Percentiles rank a stretch among this genome's conserved stretches.
Evolutionary conservation across 345 rosid species (phyloP).

Genomic region (Physaria fendleri): DNA sequence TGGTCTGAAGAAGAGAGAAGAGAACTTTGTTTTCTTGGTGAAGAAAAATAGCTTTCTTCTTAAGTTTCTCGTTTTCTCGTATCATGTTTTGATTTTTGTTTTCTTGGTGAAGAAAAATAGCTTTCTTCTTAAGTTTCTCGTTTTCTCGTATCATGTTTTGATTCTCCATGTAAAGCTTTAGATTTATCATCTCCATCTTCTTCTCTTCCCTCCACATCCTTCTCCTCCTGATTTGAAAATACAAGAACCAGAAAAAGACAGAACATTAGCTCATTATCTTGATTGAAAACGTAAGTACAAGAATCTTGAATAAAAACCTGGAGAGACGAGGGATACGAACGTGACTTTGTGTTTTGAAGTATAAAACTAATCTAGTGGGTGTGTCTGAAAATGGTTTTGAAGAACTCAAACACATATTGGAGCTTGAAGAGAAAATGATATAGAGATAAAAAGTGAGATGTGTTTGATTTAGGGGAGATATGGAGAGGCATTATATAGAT

Average conservation of each 20-base stretch:
- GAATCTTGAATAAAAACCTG: background rate
- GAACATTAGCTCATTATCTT: background rate
- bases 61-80: slow-evolving; percentile 62
- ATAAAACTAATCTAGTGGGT: slow-evolving; percentile 22
- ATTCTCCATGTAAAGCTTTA: slow-evolving; percentile 63
- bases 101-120: slow-evolving; percentile 55
- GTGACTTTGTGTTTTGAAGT: slow-evolving; percentile 9
- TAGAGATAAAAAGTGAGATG: background rate
- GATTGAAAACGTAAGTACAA: background rate
- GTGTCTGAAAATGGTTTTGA: slow-evolving; percentile 24
- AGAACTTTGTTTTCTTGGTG: slow-evolving; percentile 64
- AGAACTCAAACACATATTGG: slow-evolving; percentile 30
- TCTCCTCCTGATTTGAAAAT: slow-evolving; percentile 24
- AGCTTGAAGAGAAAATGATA: background rate
- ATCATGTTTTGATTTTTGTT: slow-evolving; percentile 67
- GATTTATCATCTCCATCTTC: slow-evolving; percentile 47
- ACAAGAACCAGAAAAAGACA: background rate
- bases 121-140: slow-evolving; percentile 58
- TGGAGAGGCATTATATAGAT: slow-evolving; percentile 18
- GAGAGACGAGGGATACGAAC: slow-evolving; percentile 9
- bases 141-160: slow-evolving; percentile 59
- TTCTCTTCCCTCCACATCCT: slow-evolving; percentile 28
- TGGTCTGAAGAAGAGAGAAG: slow-evolving; percentile 42
- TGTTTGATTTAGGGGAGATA: slow-evolving; percentile 5
- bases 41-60: slow-evolving; percentile 56